Base-by-base conservation (phyloP, 208 protist species). In the Crithidia brevicula region DNA sequence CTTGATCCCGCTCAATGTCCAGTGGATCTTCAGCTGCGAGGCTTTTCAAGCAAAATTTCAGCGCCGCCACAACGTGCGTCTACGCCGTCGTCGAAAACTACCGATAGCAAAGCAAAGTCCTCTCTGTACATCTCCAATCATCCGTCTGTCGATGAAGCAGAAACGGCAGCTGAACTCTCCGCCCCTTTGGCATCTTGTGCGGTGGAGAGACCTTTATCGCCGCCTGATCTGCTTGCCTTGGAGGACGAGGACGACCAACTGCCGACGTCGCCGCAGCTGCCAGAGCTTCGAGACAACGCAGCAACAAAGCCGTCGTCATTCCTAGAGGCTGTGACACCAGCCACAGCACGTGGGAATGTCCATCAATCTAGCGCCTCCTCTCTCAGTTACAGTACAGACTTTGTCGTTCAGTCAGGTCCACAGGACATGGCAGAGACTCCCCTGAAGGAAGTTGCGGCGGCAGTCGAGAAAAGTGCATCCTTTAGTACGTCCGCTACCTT, bases 301-400 rank as follows among this genome's bases (percentile, higher is more conserved):
- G n/a, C 7, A 4, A 63, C 25, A n/a, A 33, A 27, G 11, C 58
- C 4, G 13, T 13, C 30, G 22, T 3, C 58, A n/a, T n/a, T 15
- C 2, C 7, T 49, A 4, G 25, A 50, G 8, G 3, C 1, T 1
- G 38, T 18, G 10, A 22, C 3, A 20, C n/a, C 25, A 16, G 30
- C n/a, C 4, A 11, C 43, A 8, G 1, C 42, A 10, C 28, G 36
- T 10, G 10, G 9, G 23, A 43, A 8, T 36, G 3, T 28, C 16
- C 5, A 18, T 10, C 28, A 50, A n/a, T 58, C 49, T 16, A 46
- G 30, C 46, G 45, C 34, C 9, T 73, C 67, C n/a, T 73, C 67
- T 4, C 13, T 38, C 9, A 66, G 33, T 3, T 38, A 60, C 49
- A 65, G 40, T 31, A 23, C 15, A 8, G 67, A 61, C 49, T 73